Conservation (phyloP, 805 yeast genomes). For the Wickerhamiella slavikovae region DNA sequence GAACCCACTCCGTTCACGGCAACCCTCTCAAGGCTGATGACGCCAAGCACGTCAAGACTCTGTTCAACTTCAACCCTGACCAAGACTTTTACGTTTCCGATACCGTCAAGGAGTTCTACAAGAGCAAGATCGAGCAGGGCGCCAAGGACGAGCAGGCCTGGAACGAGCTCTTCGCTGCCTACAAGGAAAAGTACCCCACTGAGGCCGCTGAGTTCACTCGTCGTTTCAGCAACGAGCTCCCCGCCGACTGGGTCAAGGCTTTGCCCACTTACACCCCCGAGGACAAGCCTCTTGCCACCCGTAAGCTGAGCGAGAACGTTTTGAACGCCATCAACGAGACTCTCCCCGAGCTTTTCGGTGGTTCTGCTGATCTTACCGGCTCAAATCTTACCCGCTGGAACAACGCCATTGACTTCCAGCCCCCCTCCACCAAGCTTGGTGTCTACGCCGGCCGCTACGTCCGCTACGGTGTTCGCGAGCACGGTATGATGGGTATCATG, state of each 20-base stretch:
- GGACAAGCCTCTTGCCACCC: constrained; percentile 76
- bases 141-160: constrained; percentile 53
- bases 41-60: constrained; percentile 61
- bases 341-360: constrained; percentile 84
- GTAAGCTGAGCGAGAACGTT: constrained; percentile 79
- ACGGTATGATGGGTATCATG: constrained; percentile 96
- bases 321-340: constrained; percentile 37
- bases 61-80: constrained; percentile 76
- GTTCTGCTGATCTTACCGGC: constrained; percentile 95
- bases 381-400: constrained; percentile 85
- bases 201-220: constrained; percentile 61
- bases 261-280: constrained; percentile 62
- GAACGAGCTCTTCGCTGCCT: constrained; percentile 41
- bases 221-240: constrained; percentile 59
- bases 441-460: constrained; percentile 80
- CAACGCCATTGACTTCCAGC: constrained; percentile 81
- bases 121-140: constrained; percentile 35
- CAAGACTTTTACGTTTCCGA: constrained; percentile 60
- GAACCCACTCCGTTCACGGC: constrained; percentile 90
- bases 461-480: constrained; percentile 98
- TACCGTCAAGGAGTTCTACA: constrained; percentile 60
- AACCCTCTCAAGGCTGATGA: constrained; percentile 90
- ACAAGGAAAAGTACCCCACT: constrained; percentile 51
- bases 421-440: constrained; percentile 61
- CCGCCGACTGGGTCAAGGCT: constrained; percentile 56